phyloP scores from a whole-genome alignment of 2,329 filamentous ascomycete genomes.

The Lasiodiplodia theobromae region DNA sequence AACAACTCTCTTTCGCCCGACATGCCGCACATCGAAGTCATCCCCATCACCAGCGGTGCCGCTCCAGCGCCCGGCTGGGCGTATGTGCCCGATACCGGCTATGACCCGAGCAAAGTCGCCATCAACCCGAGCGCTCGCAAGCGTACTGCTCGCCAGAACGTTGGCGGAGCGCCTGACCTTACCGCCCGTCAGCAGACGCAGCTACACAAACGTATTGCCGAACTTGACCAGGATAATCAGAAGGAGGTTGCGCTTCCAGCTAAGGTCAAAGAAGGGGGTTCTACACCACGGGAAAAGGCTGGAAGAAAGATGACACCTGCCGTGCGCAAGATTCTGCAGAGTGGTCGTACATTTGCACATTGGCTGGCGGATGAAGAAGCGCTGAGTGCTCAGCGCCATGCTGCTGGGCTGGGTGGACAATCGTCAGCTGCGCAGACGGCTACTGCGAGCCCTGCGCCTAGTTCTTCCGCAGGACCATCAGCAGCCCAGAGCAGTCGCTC shows the following conservation, averaged over 20 bases:
- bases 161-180: constrained; percentile 59
- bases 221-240: constrained; percentile 68
- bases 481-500: constrained; percentile 3
- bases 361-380: constrained; percentile 82
- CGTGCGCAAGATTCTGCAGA: constrained; percentile 78
- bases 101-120: constrained; percentile 62
- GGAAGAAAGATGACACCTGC: constrained; percentile 64
- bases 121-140: constrained; percentile 67
- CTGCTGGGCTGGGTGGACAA: constrained; percentile 6
- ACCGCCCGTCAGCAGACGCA: constrained; percentile 84
- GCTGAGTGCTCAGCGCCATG: constrained; percentile 44
- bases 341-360: constrained; percentile 83
- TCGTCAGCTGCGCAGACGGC: constrained; percentile 22
- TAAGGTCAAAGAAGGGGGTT: constrained; percentile 48
- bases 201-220: constrained; percentile 79
- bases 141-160: constrained; percentile 63
- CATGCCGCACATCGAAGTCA: constrained; percentile 80
- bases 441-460: constrained; percentile 32
- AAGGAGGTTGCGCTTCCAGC: constrained; percentile 65
- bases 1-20: not conserved
- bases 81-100: constrained; percentile 80
- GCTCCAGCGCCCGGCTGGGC: constrained; percentile 85
- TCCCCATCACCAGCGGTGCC: constrained; percentile 70
- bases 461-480: not conserved
- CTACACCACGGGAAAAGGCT: constrained; percentile 45